Base-by-base conservation (phyloP, 148 eudicot genomes). In the Rhododendron kiyosumense region DNA sequence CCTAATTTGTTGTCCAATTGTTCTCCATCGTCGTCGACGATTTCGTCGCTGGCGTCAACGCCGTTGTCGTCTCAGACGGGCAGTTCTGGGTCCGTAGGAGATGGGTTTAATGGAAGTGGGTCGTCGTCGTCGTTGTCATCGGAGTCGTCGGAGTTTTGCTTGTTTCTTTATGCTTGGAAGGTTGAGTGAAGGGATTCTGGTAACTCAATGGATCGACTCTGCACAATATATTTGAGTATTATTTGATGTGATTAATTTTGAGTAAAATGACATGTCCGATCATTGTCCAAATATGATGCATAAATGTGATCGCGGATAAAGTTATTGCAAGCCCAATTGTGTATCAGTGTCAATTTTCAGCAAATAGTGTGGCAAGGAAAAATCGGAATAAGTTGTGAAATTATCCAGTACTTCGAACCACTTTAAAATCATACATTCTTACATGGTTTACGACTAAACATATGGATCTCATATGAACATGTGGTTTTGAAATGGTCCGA, bases 101-200 rank as follows among this genome's bases (percentile, higher is more conserved):
- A 88, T 41, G 85, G 85, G 81, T 48, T 85, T n/a, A 84, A 73
- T 82, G 73, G 84, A 45, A 61, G 81, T 73, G 92, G 88, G 76
- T 82, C 90, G 32, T 65, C 73, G 13, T n/a, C 73, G 13, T n/a
- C 73, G 59, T 87, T 93, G n/a, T 82, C 45, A 41, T 41, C 89
- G 76, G 32, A 30, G 38, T 13, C 11, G 69, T 87, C 94, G 22
- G 95, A 93, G 81, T 96, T 94, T 89, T 91, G 95, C 88, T 85
- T 96, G 86, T 96, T 94, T 87, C 93, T 96, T 24, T 96, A 95
- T 86, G 99, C 99, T 54, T 96, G 99, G 99, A 96, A 93, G 86
- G 93, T 95, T 79, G 99, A 94, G 88, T 96, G 92, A 96, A 83
- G 52, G 15, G 7, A 24, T n/a, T 5, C 43, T 18, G 63, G 3